These are phyloP conservation scores for Pleurotus salmoneostramineus DNA, from an alignment of 768 basidiomycete species.

Conservation along the genomic window DNA sequence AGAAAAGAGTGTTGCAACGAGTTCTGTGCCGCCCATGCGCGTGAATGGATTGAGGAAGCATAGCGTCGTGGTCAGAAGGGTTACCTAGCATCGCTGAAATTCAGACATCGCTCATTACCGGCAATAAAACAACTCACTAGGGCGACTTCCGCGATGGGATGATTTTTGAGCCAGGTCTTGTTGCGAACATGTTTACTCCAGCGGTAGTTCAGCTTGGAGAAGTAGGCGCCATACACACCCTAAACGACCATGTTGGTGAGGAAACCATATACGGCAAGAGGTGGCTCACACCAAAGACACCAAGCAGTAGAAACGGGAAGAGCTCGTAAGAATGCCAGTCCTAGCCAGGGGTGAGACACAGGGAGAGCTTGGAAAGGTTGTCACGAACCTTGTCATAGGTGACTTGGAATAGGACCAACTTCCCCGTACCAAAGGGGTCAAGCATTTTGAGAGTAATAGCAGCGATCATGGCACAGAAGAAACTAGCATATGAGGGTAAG, in stretches of 20 bases:
- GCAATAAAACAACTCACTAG: constrained; percentile 46
- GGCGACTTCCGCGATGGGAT: constrained; percentile 82
- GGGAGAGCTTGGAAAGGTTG: not conserved
- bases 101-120: too few relatives aligned
- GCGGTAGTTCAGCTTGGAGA: constrained; percentile 85
- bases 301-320: constrained; percentile 78
- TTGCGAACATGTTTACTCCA: constrained; percentile 85
- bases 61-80: constrained; percentile 68
- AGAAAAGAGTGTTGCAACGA: constrained; percentile 87
- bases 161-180: constrained; percentile 72
- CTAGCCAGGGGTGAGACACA: constrained; percentile 27
- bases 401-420: constrained; percentile 89
- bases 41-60: constrained; percentile 89
- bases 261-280: not conserved
- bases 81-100: constrained; percentile 46
- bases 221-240: constrained; percentile 93
- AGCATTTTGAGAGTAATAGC: constrained; percentile 91
- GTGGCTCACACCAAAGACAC: constrained; percentile 76
- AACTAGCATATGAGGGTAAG: constrained; percentile 45
- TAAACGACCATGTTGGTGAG: constrained; percentile 22
- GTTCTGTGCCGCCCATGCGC: constrained; percentile 92
- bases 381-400: constrained; percentile 72
- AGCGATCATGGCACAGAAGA: constrained; percentile 98
- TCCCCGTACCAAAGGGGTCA: constrained; percentile 94
- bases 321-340: constrained; percentile 95